phyloP scores from a whole-genome alignment of 495 filamentous ascomycete species.

The Annulohypoxylon moriforme region DNA sequence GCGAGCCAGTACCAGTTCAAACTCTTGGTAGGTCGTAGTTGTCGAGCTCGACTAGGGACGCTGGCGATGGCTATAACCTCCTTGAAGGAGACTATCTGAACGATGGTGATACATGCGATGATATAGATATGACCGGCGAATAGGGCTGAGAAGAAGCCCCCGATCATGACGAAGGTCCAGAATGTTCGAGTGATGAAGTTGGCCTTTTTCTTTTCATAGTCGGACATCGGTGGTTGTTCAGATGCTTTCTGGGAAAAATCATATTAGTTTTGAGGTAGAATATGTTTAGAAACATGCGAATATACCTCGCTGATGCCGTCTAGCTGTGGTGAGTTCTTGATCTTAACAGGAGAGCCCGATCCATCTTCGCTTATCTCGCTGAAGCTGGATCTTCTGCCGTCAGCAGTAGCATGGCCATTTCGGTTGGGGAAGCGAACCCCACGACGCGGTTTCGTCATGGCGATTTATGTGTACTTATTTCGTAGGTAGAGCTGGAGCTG shows the following conservation, averaged over 20 bases:
- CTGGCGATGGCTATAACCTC: conserved; percentile 98
- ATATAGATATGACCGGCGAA: conserved; percentile 98
- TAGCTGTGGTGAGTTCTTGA: conserved; percentile 57
- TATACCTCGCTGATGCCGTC: conserved; percentile 55
- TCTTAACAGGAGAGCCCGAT: conserved; percentile 62
- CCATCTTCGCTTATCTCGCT: conserved; percentile 83
- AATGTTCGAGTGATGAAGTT: conserved; percentile 97
- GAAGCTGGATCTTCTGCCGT: conserved; percentile 75
- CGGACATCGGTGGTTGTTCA: conserved; percentile 58
- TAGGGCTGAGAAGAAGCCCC: conserved; percentile 86
- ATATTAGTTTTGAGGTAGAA: no score
- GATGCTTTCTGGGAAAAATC: conserved; percentile 46
- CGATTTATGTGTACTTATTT: conserved; percentile 6
- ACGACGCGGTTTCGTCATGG: conserved; percentile 80
- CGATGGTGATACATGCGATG: conserved; percentile 86
- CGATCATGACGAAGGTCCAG: conserved; percentile 99
- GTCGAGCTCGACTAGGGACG: conserved; percentile 89
- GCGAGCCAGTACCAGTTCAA: conserved; percentile 99
- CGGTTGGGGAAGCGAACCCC: conserved; percentile 86
- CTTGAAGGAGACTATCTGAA: conserved; percentile 98
- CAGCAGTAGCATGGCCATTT: conserved; percentile 58
- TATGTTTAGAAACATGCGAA: neutral
- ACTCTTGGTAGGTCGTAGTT: conserved; percentile 91
- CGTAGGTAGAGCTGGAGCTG: neutral
- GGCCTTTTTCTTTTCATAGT: conserved; percentile 98